Evolutionary conservation across 495 filamentous ascomycete genomes (phyloP).

Genomic region (Lineolata rhizophorae): DNA sequence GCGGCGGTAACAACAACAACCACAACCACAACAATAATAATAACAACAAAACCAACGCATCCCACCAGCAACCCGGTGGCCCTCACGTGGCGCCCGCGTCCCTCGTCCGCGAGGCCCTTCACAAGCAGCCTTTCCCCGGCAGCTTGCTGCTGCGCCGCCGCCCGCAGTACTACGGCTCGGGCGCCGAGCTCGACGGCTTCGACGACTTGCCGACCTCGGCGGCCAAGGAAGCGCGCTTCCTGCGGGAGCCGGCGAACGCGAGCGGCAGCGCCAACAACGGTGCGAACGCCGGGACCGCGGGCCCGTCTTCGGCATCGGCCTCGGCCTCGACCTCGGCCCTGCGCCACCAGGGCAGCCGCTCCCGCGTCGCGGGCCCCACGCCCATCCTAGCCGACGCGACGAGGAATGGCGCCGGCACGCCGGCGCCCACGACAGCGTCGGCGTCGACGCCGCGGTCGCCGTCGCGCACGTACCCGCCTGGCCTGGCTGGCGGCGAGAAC

Average conservation of each 20-base stretch:
- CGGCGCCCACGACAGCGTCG: background rate
- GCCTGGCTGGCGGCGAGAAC: constrained; percentile 8
- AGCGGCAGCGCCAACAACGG: constrained; percentile 6
- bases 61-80: too few species aligned
- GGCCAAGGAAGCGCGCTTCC: constrained; percentile 55
- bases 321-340: constrained; percentile 6
- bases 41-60: background rate
- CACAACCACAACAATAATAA: background rate
- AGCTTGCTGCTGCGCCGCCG: too few species aligned
- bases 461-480: constrained; percentile 2
- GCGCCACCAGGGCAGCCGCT: constrained; percentile 12
- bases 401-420: background rate
- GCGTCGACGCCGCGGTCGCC: background rate
- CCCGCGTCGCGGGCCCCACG: background rate
- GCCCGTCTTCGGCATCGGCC: too few species aligned
- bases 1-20: too few species aligned
- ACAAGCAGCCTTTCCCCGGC: too few species aligned
- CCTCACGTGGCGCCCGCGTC: too few species aligned
- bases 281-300: background rate
- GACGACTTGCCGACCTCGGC: constrained; percentile 86
- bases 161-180: too few species aligned
- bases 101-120: constrained; percentile 53
- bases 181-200: constrained; percentile 75
- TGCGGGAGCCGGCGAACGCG: constrained; percentile 53
- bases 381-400: background rate